Evolutionary conservation across 805 yeast species (phyloP).

Genomic region (Ogataea methylovora): DNA sequence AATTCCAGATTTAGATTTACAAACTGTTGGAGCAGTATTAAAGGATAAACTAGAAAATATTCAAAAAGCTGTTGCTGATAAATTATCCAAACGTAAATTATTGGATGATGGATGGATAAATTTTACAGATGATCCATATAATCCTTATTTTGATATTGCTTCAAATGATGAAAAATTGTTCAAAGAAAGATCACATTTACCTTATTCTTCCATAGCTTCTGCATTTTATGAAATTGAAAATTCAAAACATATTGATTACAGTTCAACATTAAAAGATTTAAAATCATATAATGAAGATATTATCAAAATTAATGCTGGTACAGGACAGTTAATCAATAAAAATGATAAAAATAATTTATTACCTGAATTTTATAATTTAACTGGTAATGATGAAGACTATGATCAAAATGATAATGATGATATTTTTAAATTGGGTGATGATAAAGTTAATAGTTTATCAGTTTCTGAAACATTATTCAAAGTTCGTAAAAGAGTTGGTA

Average conservation of each 20-base stretch:
- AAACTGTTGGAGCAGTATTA: conserved; percentile 70
- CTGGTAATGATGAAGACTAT: conserved; percentile 16
- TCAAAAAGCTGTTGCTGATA: conserved; percentile 78
- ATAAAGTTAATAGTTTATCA: conserved; percentile 15
- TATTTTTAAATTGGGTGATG: conserved; percentile 3
- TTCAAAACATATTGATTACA: conserved; percentile 44
- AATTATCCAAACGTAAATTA: conserved; percentile 63
- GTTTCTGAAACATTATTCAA: conserved; percentile 47
- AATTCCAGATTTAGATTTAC: conserved; percentile 86
- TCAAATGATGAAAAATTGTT: conserved; percentile 36
- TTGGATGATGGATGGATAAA: conserved; percentile 74
- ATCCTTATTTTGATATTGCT: conserved; percentile 70
- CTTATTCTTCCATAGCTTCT: conserved; percentile 73
- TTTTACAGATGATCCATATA: conserved; percentile 77
- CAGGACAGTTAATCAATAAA: conserved; percentile 42
- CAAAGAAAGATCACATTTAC: conserved; percentile 56
- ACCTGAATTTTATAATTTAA: conserved; percentile 38
- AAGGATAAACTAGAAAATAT: conserved; percentile 72
- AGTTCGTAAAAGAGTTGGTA: conserved; percentile 68
- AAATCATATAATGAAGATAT: conserved; percentile 27
- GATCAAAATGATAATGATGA: conserved; percentile 8
- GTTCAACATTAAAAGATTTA: conserved; percentile 36
- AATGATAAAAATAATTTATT: conserved; percentile 25
- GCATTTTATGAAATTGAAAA: conserved; percentile 59
- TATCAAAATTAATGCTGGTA: conserved; percentile 35